Evolutionary conservation across 1,284 basidiomycete species (phyloP), one percentile per base, ranked within the genome.

Genomic region (Ustilago curta): DNA sequence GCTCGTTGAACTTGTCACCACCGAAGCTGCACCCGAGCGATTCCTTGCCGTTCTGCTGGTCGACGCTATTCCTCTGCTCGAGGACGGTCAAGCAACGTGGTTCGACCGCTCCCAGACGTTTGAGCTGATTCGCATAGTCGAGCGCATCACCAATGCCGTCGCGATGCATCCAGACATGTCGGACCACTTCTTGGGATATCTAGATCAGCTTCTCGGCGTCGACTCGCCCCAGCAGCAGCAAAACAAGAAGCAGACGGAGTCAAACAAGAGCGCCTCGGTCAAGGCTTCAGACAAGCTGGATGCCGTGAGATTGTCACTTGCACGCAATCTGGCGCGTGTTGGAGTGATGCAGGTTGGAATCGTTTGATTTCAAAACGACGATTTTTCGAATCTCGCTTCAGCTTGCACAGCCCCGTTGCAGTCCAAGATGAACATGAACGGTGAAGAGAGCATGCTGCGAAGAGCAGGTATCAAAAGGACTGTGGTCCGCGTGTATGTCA

Each of bases 11-110:
- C 60, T 83, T 3, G 65, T 84, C n/a, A 77, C 78, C 8, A 82
- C 79, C 31, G 77, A 78, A 32, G 67, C 75, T 16, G 81, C 80
- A 21, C 83, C 83, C 1, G 79, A 80, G 49, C 69, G 72, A 7
- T 84, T 83, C 61, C 66, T 81, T 27, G 78, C 78, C 3, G 78
- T 84, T 3, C 59, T 84, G 9, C 68, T 84, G 9, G 71, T 83
- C 14, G 83, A 84, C 42, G 77, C 82, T 0, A 64, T 83, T 21
- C 82, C 83, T 0, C 50, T 84, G 31, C 60, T 84, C 2, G 70
- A 79, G 27, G 67, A 77, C 27, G 57, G 59, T 16, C 57, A 66
- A 19, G 71, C 71, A 11, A 64, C 66, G n/a, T 74, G 71, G 71
- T 82, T 83, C 55, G 67, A 73, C 27, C 50, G 66, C 9, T 47